phyloP scores from a whole-genome alignment of 2,329 filamentous ascomycete species.

The Fusarium staphyleae region DNA sequence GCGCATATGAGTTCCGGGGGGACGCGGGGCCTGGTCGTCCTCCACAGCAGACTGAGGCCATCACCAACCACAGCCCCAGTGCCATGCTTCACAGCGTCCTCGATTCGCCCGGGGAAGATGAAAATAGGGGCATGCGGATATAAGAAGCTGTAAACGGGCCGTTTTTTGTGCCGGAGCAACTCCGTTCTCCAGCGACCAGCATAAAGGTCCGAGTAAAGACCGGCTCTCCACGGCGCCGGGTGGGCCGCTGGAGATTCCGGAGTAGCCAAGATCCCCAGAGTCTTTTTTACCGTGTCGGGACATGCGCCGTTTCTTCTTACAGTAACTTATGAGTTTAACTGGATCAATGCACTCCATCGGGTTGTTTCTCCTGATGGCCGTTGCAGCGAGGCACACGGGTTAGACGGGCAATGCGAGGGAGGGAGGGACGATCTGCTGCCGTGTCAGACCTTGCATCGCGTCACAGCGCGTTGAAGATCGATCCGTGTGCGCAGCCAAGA shows the following conservation, averaged over 20 bases:
- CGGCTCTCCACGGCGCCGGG: slow-evolving; percentile 35
- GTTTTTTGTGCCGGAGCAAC: slow-evolving; percentile 24
- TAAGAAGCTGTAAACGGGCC: slow-evolving; percentile 28
- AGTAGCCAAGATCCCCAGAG: slow-evolving; percentile 25
- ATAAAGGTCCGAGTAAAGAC: slow-evolving; percentile 40
- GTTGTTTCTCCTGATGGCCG: background rate
- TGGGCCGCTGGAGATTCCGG: slow-evolving; percentile 23
- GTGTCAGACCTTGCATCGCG: background rate
- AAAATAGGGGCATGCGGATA: slow-evolving; percentile 28
- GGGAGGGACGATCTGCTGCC: background rate
- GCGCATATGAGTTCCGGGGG: slow-evolving; percentile 2
- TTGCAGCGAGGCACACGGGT: background rate
- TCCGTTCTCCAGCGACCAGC: slow-evolving; percentile 34
- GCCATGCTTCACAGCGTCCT: background rate
- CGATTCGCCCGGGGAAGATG: slow-evolving; percentile 14
- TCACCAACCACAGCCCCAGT: slow-evolving; percentile 2
- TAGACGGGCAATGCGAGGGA: background rate
- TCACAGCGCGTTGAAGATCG: slow-evolving; percentile 11
- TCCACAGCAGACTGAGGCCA: slow-evolving; percentile 5
- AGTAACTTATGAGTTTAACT: too few relatives aligned
- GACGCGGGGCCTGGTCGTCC: slow-evolving; percentile 13
- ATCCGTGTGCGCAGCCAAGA: slow-evolving; percentile 7
- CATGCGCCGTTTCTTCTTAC: background rate
- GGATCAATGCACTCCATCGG: background rate
- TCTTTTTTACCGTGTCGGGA: slow-evolving; percentile 1